Base-by-base conservation (phyloP, 2,329 filamentous ascomycete genomes). In the Chaetoscypha palmicola region DNA sequence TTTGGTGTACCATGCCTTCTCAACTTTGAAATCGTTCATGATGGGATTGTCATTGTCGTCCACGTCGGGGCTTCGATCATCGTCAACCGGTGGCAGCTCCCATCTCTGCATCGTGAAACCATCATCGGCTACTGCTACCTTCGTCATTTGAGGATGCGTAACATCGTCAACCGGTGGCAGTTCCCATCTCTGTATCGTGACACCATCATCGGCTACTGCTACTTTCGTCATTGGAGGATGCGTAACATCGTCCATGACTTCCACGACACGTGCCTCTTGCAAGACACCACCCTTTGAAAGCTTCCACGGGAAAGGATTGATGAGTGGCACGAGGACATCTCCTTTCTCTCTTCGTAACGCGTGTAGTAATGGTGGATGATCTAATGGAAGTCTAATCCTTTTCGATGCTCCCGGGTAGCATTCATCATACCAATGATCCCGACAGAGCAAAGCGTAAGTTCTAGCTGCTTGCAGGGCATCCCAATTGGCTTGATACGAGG, bases 341-440 rank as follows among this genome's bases (percentile, higher is more conserved):
- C 44, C 39, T 16, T 23, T 33, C 23, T 34, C 12, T 7, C 44
- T n/a, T 2, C 28, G n/a, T 8, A 46, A 11, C 4, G 44, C 44
- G 20, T 46, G 38, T 7, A 46, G 8, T 3, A 46, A 14, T 8
- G 38, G 44, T 3, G 44, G 44, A 14, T 46, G 44, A 31, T 42
- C 39, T 3, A 42, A 28, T n/a, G 44, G 44, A 5, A 46, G 12
- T 19, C 35, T 16, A 11, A 22, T 5, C 9, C 14, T 12, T 16
- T 16, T 24, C 4, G 12, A 11, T 12, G 21, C 24, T 5, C 28
- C 23, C n/a, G 31, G 38, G 14, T 21, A 24, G 9, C 23, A 23
- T 20, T 46, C 38, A 12, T 38, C 34, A 11, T 12, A 24, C 38
- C 38, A 42, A 22, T 46, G 38, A 3, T 38, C 38, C 4, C 31